Conservation (phyloP, 2,329 filamentous ascomycete species). For the Fusarium phyllophilum region DNA sequence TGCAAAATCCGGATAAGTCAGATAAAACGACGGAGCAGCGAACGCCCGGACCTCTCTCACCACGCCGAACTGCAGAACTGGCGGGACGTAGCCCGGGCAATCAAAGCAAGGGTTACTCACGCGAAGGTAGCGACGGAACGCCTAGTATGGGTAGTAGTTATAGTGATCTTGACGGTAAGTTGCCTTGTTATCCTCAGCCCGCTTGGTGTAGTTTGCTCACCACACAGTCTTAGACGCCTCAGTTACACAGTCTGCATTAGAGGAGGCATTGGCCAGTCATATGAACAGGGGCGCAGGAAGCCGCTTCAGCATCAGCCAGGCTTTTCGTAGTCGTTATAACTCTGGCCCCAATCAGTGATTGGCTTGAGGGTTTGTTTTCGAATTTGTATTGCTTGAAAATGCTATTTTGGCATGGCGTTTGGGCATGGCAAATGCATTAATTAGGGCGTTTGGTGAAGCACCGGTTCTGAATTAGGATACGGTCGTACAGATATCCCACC, state of each 20-base stretch:
- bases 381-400: constrained; percentile 7
- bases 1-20: constrained; percentile 44
- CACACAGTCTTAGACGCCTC: constrained; percentile 69
- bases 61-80: constrained; percentile 68
- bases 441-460: constrained; percentile 37
- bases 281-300: constrained; percentile 52
- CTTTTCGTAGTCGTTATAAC: constrained; percentile 70
- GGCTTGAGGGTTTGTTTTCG: neutral
- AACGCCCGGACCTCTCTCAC: constrained; percentile 62
- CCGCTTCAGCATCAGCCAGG: constrained; percentile 75
- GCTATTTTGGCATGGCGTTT: constrained; percentile 38
- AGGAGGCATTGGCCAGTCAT: constrained; percentile 76
- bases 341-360: constrained; percentile 48
- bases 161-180: constrained; percentile 80
- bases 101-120: constrained; percentile 61
- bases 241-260: constrained; percentile 81
- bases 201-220: constrained; percentile 6
- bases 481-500: constrained; percentile 31
- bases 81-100: constrained; percentile 63
- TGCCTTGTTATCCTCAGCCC: constrained; percentile 9
- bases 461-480: constrained; percentile 9
- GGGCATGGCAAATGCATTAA: constrained; percentile 33
- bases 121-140: constrained; percentile 76
- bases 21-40: constrained; percentile 48
- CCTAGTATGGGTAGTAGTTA: constrained; percentile 88